Evolutionary conservation across 805 yeast genomes (phyloP), one percentile per base, ranked within the genome.

Genomic region (Metschnikowia lachancei): DNA sequence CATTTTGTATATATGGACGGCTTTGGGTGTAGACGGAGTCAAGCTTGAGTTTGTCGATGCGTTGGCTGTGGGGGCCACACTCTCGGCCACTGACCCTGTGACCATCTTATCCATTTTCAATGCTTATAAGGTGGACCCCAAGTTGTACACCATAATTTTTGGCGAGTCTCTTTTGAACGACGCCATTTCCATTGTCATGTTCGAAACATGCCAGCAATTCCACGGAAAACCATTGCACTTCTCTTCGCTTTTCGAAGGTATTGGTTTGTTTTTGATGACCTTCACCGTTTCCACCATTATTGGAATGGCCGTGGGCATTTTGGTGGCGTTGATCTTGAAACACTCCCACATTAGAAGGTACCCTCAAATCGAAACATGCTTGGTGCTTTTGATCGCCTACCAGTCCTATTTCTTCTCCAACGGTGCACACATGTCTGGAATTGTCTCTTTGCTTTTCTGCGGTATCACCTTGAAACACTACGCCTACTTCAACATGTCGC

Each of bases 361-460:
- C 64, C 98, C 98, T n/a, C 95, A 90, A 64, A 88, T 94, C 59
- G 99, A 94, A 71, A 87, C 97, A 24, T 95, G 98, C 65, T 64
- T 94, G 45, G 95, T 94, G 24, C 69, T 94, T 37, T 69, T 94
- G 55, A 83, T 91, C 63, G 97, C 98, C 14, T 94, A 94, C 64
- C 96, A 90, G 59, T 89, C 97, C 0, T 94, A 94, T 66, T 94
- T 94, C 73, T 94, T 94, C 67, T 91, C 98, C 36, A 94, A 94
- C 61, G 99, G 99, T 41, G 95, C 98, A 59, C 99, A 95, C 64
- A 94, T 94, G 99, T 91, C 98, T 5, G 99, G 99, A 38, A 92
- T 92, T 54, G 98, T 92, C 6, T 90, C 97, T 1, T 74, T 94
- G 54, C 70, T 94, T 54, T 94, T 94, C 70, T 92, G 97, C 64